These are phyloP conservation scores for Aschersonia sp. DNA, from an alignment of 2,329 filamentous ascomycete species.

Conservation along the genomic window DNA sequence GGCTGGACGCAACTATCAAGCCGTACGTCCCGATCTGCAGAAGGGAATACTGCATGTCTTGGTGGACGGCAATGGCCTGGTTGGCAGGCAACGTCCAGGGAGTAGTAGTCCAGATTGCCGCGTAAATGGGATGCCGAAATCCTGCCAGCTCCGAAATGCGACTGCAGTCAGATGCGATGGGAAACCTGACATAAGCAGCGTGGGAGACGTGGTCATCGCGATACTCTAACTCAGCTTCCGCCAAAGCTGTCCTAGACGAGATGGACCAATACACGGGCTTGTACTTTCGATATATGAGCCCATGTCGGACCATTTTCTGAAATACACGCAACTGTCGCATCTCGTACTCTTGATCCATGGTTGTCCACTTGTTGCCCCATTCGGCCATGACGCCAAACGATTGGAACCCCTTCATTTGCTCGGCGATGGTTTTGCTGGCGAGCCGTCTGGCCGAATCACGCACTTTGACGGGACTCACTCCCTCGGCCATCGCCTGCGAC, in stretches of 20 bases:
- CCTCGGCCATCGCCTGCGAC: conserved; percentile 21
- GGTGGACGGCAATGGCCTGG: conserved; percentile 69
- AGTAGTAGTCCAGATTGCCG: conserved; percentile 97
- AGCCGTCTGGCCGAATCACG: conserved; percentile 50
- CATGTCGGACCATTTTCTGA: conserved; percentile 56
- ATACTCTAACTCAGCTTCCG: conserved; percentile 77
- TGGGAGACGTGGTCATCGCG: conserved; percentile 58
- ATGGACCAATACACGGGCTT: conserved; percentile 84
- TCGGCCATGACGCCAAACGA: conserved; percentile 69
- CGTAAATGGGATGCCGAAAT: conserved; percentile 42
- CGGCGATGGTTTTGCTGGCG: conserved; percentile 52
- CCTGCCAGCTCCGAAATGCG: conserved; percentile 18
- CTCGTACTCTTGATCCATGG: conserved; percentile 66
- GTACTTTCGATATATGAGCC: conserved; percentile 62
- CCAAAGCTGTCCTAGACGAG: conserved; percentile 63
- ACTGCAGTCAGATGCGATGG: conserved; percentile 33
- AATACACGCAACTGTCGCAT: conserved; percentile 63
- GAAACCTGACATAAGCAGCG: conserved; percentile 70
- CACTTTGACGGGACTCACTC: conserved; percentile 40
- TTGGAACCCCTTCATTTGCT: conserved; percentile 61
- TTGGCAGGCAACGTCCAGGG: conserved; percentile 96
- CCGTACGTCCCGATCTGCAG: conserved; percentile 42
- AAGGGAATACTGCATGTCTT: conserved; percentile 59
- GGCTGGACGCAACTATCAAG: conserved; percentile 57
- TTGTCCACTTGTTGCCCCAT: conserved; percentile 64